Evolutionary conservation across 495 filamentous ascomycete species (phyloP).

Genomic region (Penicillium cinerascens): DNA sequence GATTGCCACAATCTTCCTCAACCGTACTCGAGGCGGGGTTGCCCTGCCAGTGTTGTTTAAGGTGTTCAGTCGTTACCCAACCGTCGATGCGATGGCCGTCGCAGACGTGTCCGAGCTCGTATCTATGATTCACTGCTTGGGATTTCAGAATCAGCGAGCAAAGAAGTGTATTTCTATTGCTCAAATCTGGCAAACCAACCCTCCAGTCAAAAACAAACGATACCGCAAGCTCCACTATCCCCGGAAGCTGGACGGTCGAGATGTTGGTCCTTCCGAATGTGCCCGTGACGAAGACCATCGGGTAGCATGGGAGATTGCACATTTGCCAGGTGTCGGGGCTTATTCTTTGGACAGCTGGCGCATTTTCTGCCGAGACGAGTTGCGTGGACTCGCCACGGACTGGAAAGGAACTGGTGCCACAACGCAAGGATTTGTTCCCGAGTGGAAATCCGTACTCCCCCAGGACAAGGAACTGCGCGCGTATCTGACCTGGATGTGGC

Average conservation of each 20-base stretch:
- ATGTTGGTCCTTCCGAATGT: slow-evolving; percentile 51
- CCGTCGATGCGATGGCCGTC: slow-evolving; percentile 57
- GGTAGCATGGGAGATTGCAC: slow-evolving; percentile 78
- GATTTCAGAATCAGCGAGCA: slow-evolving; percentile 65
- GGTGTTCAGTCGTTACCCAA: slow-evolving; percentile 67
- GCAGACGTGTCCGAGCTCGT: slow-evolving; percentile 58
- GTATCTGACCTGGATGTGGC: slow-evolving; percentile 88
- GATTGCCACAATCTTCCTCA: slow-evolving; percentile 77
- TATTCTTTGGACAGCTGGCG: slow-evolving; percentile 93
- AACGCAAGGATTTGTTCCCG: slow-evolving; percentile 40
- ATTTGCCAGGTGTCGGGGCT: slow-evolving; percentile 75
- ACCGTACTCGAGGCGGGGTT: slow-evolving; percentile 68
- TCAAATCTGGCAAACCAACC: slow-evolving; percentile 61
- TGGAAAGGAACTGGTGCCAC: slow-evolving; percentile 52
- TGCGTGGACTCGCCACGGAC: slow-evolving; percentile 58
- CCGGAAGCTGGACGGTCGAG: slow-evolving; percentile 46
- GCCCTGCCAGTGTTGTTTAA: slow-evolving; percentile 73
- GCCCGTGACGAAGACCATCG: slow-evolving; percentile 40
- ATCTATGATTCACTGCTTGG: slow-evolving; percentile 65
- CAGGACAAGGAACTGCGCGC: slow-evolving; percentile 86
- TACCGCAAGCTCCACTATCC: slow-evolving; percentile 73
- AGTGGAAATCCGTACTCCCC: slow-evolving; percentile 87
- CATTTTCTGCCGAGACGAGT: slow-evolving; percentile 83
- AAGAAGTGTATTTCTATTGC: slow-evolving; percentile 64
- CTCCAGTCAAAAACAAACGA: slow-evolving; percentile 56